A percentile compares a stretch with the other conserved stretches of the same genome.
Conservation (phyloP, 2,329 filamentous ascomycete genomes). For the Cordyceps cateniannulata region DNA sequence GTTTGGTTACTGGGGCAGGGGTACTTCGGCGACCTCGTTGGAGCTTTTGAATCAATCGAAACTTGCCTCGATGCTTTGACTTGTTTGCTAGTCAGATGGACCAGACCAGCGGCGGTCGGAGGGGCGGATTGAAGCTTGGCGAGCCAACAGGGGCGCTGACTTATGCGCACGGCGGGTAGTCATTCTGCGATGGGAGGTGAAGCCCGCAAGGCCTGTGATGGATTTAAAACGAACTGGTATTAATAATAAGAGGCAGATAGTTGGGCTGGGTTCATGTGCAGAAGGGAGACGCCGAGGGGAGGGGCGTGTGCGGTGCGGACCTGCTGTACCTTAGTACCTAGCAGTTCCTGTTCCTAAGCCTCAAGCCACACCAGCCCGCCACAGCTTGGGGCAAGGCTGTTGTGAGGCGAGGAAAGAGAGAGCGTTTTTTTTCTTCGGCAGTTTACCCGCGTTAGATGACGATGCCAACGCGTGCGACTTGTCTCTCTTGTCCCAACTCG, state of each 20-base stretch:
- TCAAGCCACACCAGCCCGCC: constrained; percentile 5
- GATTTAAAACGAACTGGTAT: background rate
- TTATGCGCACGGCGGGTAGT: background rate
- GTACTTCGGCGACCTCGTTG: background rate
- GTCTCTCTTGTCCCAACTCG: too few species aligned
- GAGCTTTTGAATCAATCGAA: background rate
- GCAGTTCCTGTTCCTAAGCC: background rate
- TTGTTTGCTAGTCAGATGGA: background rate
- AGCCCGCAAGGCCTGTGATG: background rate
- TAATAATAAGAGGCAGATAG: background rate
- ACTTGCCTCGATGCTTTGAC: background rate
- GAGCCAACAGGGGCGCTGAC: background rate
- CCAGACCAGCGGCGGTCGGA: background rate
- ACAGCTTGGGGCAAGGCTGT: background rate
- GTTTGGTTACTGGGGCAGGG: background rate
- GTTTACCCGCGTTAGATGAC: too few species aligned
- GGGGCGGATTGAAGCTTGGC: background rate
- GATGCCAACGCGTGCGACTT: too few species aligned
- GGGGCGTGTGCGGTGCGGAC: background rate
- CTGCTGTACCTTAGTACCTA: too few species aligned
- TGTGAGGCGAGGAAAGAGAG: too few species aligned
- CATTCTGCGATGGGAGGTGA: constrained; percentile 6
- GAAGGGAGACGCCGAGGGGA: background rate
- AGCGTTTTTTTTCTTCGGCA: too few species aligned
- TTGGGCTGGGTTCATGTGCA: constrained; percentile 1